phyloP scores from a whole-genome alignment of 768 basidiomycete species.

The Termitomyces sp. region DNA sequence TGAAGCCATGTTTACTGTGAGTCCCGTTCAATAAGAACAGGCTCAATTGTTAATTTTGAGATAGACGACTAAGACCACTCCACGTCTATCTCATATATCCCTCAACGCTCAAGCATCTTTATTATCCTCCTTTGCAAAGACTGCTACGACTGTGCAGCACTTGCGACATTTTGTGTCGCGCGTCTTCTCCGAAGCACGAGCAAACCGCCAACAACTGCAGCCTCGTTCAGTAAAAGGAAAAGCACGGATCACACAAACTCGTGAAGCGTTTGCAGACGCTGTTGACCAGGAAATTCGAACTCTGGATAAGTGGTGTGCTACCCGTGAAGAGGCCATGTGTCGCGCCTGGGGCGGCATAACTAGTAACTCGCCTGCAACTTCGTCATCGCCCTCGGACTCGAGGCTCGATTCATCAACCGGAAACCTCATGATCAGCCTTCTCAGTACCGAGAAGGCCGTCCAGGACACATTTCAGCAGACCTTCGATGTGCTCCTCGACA shows the following conservation, averaged over 20 bases:
- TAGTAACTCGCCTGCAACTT: neutral
- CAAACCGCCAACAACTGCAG: neutral
- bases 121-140: constrained; percentile 51
- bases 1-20: constrained; percentile 26
- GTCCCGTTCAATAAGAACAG: constrained; percentile 1
- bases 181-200: constrained; percentile 4
- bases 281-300: constrained; percentile 53
- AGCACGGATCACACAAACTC: constrained; percentile 45
- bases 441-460: constrained; percentile 59
- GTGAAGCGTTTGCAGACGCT: constrained; percentile 84
- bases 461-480: constrained; percentile 53
- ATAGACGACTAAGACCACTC: constrained; percentile 50
- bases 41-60: neutral
- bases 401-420: constrained; percentile 25
- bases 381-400: neutral
- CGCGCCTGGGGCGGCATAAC: constrained; percentile 45
- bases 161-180: constrained; percentile 5
- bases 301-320: constrained; percentile 72
- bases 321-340: constrained; percentile 63
- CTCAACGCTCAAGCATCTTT: constrained; percentile 64
- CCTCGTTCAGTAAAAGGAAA: constrained; percentile 13
- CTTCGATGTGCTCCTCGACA: constrained; percentile 53
- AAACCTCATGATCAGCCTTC: constrained; percentile 59
- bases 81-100: constrained; percentile 67
- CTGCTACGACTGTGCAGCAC: constrained; percentile 43